Base-by-base conservation (phyloP, 2,329 filamentous ascomycete species). In the Fusarium tanahbumbuense region DNA sequence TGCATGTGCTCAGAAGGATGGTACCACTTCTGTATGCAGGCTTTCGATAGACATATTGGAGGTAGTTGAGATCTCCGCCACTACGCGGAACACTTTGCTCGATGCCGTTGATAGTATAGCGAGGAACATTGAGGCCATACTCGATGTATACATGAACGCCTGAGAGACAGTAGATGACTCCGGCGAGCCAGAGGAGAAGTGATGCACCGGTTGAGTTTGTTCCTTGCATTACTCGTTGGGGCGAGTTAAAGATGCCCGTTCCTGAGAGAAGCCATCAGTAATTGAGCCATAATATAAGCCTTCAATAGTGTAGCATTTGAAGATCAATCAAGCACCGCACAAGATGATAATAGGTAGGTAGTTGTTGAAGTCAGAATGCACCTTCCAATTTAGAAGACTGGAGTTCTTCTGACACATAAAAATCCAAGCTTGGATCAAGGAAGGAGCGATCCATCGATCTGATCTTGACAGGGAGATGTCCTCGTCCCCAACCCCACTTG, bases 1-100 rank as follows among this genome's bases (percentile, higher is more conserved):
- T 75, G 50, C 82, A 85, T 1, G 82, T 83, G 9, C 80, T 76
- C 6, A 84, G 67, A 4, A 83, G 78, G 7, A 80, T 70, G 0
- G 79, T 80, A 49, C 76, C 72, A 40, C 76, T 76, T 20, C 72
- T 74, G 28, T 80, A 80, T 1, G 75, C 75, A 3, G 81, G 80
- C 61, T 76, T 78, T 32, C 74, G 77, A 63, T 80, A 84, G 28
- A 85, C 78, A 56, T 82, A 84, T 72, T 85, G 81, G 18, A 86
- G 79, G 74, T 84, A 85, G 67, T 85, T 83, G 59, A 84, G 80
- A 58, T 84, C 83, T 23, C 82, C 83, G 5, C 83, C 83, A 47
- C 80, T 83, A 42, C 83, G 77, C 10, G 83, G 83, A 3, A 84
- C 80, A 28, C 76, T 78, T 59, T 80, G 79, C 59, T 82, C 79